Evolutionary conservation across 345 rosid species (phyloP), one percentile per base, ranked within the genome.

Genomic region (Dovyalis caffra): DNA sequence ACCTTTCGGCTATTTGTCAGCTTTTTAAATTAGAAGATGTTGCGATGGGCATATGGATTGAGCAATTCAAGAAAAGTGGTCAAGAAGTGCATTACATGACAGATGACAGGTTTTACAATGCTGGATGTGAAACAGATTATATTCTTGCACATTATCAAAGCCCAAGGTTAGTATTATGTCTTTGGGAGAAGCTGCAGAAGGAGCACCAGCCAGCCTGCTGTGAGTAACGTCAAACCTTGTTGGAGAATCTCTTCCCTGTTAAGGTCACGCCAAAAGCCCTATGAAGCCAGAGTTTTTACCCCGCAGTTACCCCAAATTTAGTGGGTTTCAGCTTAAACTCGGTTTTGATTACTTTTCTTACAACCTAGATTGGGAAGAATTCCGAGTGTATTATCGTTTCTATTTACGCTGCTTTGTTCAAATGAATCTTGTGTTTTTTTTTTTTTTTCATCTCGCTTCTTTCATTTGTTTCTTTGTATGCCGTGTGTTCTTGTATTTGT

Each of bases 1-100:
- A 12, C 5, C 47, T 12, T 43, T 43, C 18, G 11, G 56, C 68
- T 66, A 37, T 8, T 65, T 76, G 71, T 43, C 90, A 94, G 97
- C 81, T 90, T 82, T 94, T 94, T 79, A 94, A 92, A 68, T 86
- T 94, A 26, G 98, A 94, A 86, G 98, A 92, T 76, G 97, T 94
- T 34, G 97, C 94, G 45, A 89, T 92, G 94, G 97, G 98, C 64
- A 94, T 94, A 78, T 94, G 98, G 98, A 86, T 94, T 68, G 90
- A 90, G 76, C 80, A 84, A 65, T 88, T 81, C 85, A 90, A 91
- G 76, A 78, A 76, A 16, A 86, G 84, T 3, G 87, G 90, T 34
- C 65, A 82, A 65, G 81, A 78, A 71, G 97, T 91, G 78, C 73
- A 83, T 66, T 95, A 92, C 84, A 72, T 78, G 32, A 90, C 60